Percentiles rank a stretch among this genome's conserved stretches.
phyloP scores from a whole-genome alignment of 495 filamentous ascomycete genomes.

The Ascodesmis nigricans region DNA sequence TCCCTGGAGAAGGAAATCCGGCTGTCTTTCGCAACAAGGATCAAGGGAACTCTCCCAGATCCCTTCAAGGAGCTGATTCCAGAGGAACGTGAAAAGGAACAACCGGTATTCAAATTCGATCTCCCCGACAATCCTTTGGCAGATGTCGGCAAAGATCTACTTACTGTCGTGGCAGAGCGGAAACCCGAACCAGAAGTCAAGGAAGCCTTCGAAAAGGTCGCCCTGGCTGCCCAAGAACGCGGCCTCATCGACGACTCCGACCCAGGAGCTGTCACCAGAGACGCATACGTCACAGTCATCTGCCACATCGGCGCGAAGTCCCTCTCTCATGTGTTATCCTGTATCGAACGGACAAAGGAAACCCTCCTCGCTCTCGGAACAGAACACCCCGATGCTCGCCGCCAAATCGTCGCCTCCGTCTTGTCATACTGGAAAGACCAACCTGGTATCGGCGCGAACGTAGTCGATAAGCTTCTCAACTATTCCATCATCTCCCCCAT shows the following conservation, averaged over 20 bases:
- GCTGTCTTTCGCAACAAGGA: slow-evolving; percentile 84
- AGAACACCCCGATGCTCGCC: slow-evolving; percentile 45
- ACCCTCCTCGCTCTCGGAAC: slow-evolving; percentile 59
- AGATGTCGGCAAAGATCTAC: slow-evolving; percentile 54
- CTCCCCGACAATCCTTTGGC: slow-evolving; percentile 57
- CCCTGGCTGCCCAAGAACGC: slow-evolving; percentile 43
- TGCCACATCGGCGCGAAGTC: slow-evolving; percentile 86
- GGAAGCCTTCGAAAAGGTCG: slow-evolving; percentile 50
- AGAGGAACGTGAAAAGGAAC: slow-evolving; percentile 76
- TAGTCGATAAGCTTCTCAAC: slow-evolving; percentile 92
- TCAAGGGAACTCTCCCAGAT: slow-evolving; percentile 77
- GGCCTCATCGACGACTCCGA: slow-evolving; percentile 34
- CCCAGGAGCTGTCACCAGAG: slow-evolving; percentile 59
- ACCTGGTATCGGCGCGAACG: slow-evolving; percentile 75
- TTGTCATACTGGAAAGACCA: slow-evolving; percentile 87
- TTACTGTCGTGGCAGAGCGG: slow-evolving; percentile 59
- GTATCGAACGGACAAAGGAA: slow-evolving; percentile 89
- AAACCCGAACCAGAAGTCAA: slow-evolving; percentile 63
- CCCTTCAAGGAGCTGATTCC: slow-evolving; percentile 65
- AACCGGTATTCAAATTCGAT: slow-evolving; percentile 79
- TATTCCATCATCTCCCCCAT: slow-evolving; percentile 77
- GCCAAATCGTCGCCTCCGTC: slow-evolving; percentile 75
- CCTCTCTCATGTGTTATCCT: slow-evolving; percentile 82
- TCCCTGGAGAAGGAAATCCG: slow-evolving; percentile 93
- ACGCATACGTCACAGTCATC: slow-evolving; percentile 79